Base-by-base conservation (phyloP, 192 early-diverging fungal species). In the Coemansia sp. region DNA sequence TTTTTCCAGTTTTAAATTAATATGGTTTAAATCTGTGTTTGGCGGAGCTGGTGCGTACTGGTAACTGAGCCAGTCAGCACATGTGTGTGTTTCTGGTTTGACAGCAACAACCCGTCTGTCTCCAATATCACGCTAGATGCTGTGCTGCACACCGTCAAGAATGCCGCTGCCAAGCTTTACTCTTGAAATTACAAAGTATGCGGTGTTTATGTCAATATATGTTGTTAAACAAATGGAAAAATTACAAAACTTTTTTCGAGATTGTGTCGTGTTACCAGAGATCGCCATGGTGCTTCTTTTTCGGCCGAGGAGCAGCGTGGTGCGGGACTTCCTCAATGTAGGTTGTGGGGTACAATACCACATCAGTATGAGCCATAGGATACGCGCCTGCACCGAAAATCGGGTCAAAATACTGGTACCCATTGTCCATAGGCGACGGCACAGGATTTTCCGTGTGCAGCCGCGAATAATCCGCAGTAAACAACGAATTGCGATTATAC, bases 61-160 rank as follows among this genome's bases (percentile, higher is more conserved):
- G 58, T 62, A 4, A 51, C 22, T 10, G 68, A 64, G 45, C 67
- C 74, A 2, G 60, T 63, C 35, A 61, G 70, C 62, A 69, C 66
- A 15, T 69, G 71, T 55, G 79, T 91, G 41, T 92, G 89, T 58
- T 92, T 92, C 66, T 92, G 89, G 14, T 41, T 41, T 41, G 2
- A 9, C 59, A 22, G 37, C 43, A 17, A 92, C 77, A 82, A 83
- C 23, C 90, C 90, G 10, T 45, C 49, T 38, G 59, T 79, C 22
- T 77, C 83, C n/a, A 69, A 83, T 17, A 68, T 73, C 12, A 83
- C 86, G n/a, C 70, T 90, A 32, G 60, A 59, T 4, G 60, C 49
- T n/a, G 41, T 92, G 1, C 64, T 90, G 22, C 69, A 83, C 9
- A 69, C 69, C n/a, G 87, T 92, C 60, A 86, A 90, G 67, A 43